These are phyloP conservation scores for Triangularia verruculosa DNA, from an alignment of 2,329 filamentous ascomycete genomes.

Conservation along the genomic window DNA sequence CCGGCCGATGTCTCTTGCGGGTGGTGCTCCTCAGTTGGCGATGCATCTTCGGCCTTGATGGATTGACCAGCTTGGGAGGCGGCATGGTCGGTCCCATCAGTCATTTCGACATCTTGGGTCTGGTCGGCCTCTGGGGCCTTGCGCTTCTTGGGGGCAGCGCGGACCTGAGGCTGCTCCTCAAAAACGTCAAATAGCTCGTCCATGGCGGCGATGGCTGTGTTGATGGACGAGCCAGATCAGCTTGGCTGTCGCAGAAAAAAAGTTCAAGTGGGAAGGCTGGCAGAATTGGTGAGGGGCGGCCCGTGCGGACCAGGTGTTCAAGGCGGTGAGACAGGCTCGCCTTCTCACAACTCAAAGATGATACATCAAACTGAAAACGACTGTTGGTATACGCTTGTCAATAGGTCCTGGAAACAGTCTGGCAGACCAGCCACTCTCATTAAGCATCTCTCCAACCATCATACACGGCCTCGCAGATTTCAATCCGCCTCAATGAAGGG, in stretches of 20 bases:
- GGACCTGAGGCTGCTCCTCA: conserved; percentile 63
- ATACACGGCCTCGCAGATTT: no score
- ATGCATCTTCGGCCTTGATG: conserved; percentile 12
- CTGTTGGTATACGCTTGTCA: no score
- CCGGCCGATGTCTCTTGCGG: conserved; percentile 34
- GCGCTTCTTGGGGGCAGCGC: conserved; percentile 42
- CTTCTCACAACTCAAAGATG: no score
- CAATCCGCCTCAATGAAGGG: no score
- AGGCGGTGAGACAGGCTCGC: not conserved
- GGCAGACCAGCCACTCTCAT: no score
- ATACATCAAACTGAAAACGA: no score
- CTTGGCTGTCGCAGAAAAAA: conserved; percentile 8
- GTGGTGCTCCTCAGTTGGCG: conserved; percentile 13
- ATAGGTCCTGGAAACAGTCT: no score
- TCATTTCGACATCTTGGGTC: conserved; percentile 40
- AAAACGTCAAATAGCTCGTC: conserved; percentile 83
- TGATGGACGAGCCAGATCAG: not conserved
- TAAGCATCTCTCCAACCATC: no score
- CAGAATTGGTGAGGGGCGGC: conserved; percentile 15
- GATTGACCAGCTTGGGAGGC: conserved; percentile 36
- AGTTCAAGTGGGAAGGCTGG: conserved; percentile 11
- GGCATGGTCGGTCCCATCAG: conserved; percentile 36
- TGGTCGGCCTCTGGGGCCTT: conserved; percentile 23
- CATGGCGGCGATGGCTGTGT: conserved; percentile 45
- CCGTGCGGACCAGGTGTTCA: conserved; percentile 3